phyloP scores from a whole-genome alignment of 2,329 filamentous ascomycete genomes.

The Cladorrhinum sp. region DNA sequence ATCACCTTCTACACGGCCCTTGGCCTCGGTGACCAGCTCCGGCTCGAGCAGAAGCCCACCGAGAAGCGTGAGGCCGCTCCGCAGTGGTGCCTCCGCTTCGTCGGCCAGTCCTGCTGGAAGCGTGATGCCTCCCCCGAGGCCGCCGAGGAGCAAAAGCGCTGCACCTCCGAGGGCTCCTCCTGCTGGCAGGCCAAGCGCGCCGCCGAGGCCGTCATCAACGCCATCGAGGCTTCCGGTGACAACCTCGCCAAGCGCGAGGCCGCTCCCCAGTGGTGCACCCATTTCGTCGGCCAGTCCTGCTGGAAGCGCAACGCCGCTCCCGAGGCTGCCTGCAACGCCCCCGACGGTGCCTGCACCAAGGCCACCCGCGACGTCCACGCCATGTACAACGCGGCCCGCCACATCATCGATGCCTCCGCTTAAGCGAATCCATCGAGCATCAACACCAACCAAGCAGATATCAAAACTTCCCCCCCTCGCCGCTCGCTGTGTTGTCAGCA shows the following conservation, averaged over 20 bases:
- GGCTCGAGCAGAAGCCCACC: constrained; percentile 24
- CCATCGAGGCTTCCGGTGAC: constrained; percentile 30
- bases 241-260: constrained; percentile 26
- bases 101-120: constrained; percentile 38
- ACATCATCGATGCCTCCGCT: constrained; percentile 28
- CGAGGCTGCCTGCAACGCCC: constrained; percentile 35
- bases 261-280: constrained; percentile 33
- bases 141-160: constrained; percentile 26
- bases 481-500: no score
- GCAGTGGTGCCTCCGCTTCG: constrained; percentile 33
- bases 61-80: constrained; percentile 23
- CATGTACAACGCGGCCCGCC: constrained; percentile 34
- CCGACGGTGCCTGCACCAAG: constrained; percentile 33
- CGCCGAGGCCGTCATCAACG: constrained; percentile 32
- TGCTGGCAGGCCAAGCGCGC: constrained; percentile 46
- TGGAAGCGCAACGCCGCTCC: constrained; percentile 29
- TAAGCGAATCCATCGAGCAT: constrained; percentile 1
- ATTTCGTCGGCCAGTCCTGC: constrained; percentile 40
- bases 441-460: no score
- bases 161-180: constrained; percentile 34
- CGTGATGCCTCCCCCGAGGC: constrained; percentile 23
- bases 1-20: constrained; percentile 35
- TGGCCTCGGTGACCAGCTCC: constrained; percentile 23
- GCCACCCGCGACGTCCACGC: constrained; percentile 39
- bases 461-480: no score